Conservation (phyloP, 148 eudicot species). For the Silene uniflora region DNA sequence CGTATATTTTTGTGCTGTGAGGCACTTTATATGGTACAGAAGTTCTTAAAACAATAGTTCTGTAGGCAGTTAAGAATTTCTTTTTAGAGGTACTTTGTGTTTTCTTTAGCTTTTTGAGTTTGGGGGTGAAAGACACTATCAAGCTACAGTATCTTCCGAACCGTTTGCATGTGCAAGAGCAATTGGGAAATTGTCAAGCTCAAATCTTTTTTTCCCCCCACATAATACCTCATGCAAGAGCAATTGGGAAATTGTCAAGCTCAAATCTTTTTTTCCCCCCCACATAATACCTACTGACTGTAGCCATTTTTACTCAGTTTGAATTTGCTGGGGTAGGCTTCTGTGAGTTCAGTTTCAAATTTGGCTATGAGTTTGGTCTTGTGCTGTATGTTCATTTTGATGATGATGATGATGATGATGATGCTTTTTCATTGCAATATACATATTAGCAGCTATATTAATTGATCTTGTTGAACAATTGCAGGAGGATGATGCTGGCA, state of each 20-base stretch:
- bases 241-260: neutral
- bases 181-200: too few relatives aligned
- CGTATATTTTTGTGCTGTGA: too few relatives aligned
- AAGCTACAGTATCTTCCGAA: neutral
- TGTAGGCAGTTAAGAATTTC: neutral
- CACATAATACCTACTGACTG: neutral
- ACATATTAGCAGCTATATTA: neutral
- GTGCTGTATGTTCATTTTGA: neutral
- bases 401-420: too few relatives aligned
- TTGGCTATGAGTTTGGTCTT: neutral
- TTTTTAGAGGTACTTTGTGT: neutral
- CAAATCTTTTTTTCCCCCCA: too few relatives aligned
- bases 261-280: neutral
- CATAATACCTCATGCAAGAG: too few relatives aligned
- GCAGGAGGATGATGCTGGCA: conserved; percentile 44
- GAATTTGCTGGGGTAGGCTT: conserved; percentile 1
- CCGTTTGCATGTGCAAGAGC: too few relatives aligned
- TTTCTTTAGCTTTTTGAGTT: neutral
- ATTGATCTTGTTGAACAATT: conserved; percentile 9
- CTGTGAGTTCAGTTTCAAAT: neutral
- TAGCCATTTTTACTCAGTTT: neutral
- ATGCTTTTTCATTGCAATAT: neutral
- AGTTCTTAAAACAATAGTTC: neutral
- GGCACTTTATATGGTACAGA: neutral
- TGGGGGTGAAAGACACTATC: neutral